Conservation (phyloP, 1,284 basidiomycete species). For the Ustilago vetiveriae region DNA sequence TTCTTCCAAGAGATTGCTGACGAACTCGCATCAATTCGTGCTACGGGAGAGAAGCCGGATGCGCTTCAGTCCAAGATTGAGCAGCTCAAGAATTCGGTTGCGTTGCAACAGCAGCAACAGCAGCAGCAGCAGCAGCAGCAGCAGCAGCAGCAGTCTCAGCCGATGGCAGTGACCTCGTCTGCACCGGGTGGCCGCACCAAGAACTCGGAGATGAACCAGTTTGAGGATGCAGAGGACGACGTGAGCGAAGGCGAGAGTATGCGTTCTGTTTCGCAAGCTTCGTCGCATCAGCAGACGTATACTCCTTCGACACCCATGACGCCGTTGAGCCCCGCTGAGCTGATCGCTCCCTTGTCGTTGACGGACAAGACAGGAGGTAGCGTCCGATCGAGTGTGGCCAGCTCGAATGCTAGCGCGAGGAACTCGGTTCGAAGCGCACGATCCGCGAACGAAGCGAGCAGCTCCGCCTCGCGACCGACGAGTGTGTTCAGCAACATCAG, state of each 20-base stretch:
- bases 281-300: slow-evolving; percentile 46
- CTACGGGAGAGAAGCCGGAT: slow-evolving; percentile 51
- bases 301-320: slow-evolving; percentile 46
- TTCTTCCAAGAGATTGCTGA: slow-evolving; percentile 85
- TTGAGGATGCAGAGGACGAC: slow-evolving; percentile 72
- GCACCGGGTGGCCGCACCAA: slow-evolving; percentile 4
- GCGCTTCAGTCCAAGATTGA: slow-evolving; percentile 70
- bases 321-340: slow-evolving; percentile 53
- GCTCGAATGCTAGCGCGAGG: slow-evolving; percentile 26
- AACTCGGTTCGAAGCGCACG: slow-evolving; percentile 38
- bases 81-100: slow-evolving; percentile 67
- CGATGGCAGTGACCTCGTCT: slow-evolving; percentile 9
- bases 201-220: slow-evolving; percentile 67
- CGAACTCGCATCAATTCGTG: slow-evolving; percentile 76
- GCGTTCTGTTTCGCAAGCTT: slow-evolving; percentile 47
- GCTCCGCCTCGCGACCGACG: slow-evolving; percentile 36
- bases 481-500: slow-evolving; percentile 53
- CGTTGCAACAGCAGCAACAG: slow-evolving; percentile 33
- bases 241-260: slow-evolving; percentile 47
- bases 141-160: slow-evolving; percentile 17
- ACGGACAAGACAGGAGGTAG: slow-evolving; percentile 33
- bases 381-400: slow-evolving; percentile 20
- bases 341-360: slow-evolving; percentile 38
- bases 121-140: slow-evolving; percentile 32
- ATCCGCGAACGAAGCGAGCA: slow-evolving; percentile 18